Base-by-base conservation (phyloP, 768 basidiomycete genomes). In the Serendipita sp. region DNA sequence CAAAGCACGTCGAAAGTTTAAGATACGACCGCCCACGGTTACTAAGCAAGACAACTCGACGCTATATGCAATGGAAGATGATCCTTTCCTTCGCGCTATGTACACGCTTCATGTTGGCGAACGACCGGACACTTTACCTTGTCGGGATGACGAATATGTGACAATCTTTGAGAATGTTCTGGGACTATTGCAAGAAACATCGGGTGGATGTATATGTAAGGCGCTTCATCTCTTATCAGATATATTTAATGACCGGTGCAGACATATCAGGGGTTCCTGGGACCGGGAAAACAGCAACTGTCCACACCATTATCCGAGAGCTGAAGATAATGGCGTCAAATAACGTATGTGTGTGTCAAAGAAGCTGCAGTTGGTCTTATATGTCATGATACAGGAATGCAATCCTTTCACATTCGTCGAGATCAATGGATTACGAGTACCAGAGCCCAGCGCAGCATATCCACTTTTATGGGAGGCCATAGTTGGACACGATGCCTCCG, bases 201-300 rank as follows among this genome's bases (percentile, higher is more conserved):
- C 88, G 45, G 95, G 95, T 1, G 95, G 95, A 16, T 99, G 96
- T 74, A 79, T 99, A 63, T 98, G 94, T 95, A 70, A 72, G 92
- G 78, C 18, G 8, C 45, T 44, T 3, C 18, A 64, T 67, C 51
- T 53, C 48, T 68, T 30, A 68, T 62, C 41, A 7, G 11, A 51
- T 24, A 8, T 35, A 18, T 35, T 24, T 53, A 24, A 3, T 30
- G 34, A 18, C 35, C 8, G 41, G 37, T 66, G 13, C 64, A 97
- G 94, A 98, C 74, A 96, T 98, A 56, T 93, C 94, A 4, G 95
- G 96, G 7, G 92, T 97, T 4, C 96, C 95, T n/a, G 95, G 96
- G 4, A 98, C 95, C 1, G 95, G 96, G 7, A 99, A 98, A 76
- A 99, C 96, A 0, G 96, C 96, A 0, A 98, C 96, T 0, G 93